Percentiles rank a stretch among this genome's conserved stretches.
phyloP scores from a whole-genome alignment of 805 yeast genomes.

The Ogataea philodendri region DNA sequence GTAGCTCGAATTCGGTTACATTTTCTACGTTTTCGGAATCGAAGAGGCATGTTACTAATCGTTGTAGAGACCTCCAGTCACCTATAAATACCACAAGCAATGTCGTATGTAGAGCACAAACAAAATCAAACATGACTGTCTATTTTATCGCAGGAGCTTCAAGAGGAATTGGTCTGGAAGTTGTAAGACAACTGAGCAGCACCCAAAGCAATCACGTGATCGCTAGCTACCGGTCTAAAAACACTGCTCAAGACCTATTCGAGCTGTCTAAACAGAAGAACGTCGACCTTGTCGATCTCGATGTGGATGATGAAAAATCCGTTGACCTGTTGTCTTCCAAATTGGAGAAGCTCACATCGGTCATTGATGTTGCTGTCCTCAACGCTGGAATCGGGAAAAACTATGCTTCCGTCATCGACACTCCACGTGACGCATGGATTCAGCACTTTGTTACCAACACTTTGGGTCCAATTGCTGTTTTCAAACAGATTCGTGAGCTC shows the following conservation, averaged over 20 bases:
- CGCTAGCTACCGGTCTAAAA: constrained; percentile 14
- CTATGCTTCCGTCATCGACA: not conserved
- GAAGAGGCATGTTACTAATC: too few species aligned
- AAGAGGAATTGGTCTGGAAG: constrained; percentile 40
- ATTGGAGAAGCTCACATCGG: constrained; percentile 18
- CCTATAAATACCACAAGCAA: too few species aligned
- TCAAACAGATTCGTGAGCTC: constrained; percentile 31
- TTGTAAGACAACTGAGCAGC: constrained; percentile 30
- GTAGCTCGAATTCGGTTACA: too few species aligned
- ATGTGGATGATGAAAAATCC: constrained; percentile 21
- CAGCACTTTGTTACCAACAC: constrained; percentile 24
- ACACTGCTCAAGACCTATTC: constrained; percentile 15
- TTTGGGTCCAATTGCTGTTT: constrained; percentile 34
- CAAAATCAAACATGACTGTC: too few species aligned
- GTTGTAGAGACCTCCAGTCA: too few species aligned
- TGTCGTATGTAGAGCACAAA: too few species aligned
- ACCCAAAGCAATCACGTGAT: constrained; percentile 24
- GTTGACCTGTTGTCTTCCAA: constrained; percentile 18
- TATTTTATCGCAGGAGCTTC: constrained; percentile 44
- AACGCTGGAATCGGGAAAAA: constrained; percentile 31
- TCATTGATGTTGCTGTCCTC: constrained; percentile 36
- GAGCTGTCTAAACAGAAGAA: constrained; percentile 19
- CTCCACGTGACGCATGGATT: constrained; percentile 1
- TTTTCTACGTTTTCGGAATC: too few species aligned
- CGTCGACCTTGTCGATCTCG: constrained; percentile 25